Evolutionary conservation across 805 yeast species (phyloP), one percentile per base, ranked within the genome.

Genomic region (Metschnikowia drakensbergensis): DNA sequence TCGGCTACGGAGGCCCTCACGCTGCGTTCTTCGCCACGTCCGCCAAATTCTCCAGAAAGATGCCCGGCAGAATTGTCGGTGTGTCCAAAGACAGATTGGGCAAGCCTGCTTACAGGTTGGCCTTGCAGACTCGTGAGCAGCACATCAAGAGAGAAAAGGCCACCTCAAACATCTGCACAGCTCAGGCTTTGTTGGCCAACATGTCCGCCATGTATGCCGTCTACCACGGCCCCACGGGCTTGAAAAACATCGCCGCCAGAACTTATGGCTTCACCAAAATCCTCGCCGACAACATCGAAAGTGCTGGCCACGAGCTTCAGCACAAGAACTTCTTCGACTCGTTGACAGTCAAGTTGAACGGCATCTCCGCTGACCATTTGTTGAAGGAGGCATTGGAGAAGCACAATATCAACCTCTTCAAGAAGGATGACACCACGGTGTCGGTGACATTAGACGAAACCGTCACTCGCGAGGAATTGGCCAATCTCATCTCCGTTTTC

Each of bases 1-100:
- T 92, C 74, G 99, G 98, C 5, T 94, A 83, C 64, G 99, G 99
- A 62, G 99, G 99, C 22, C 99, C 99, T 3, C 99, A 94, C 67
- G 98, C 99, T 41, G 99, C 96, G 0, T 94, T 88, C 71, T 91
- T 94, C 59, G 88, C 98, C 6, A 96, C 92, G 36, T 77, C 81
- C n/a, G 81, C 83, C 51, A 77, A 82, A 48, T 76, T 86, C 58
- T 88, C 88, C 63, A 82, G 99, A 64, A 94, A 91, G 68, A 89
- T 94, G 66, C 99, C 99, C 2, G 99, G 99, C 38, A 81, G 99
- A 72, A 80, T 94, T 48, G 91, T 94, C 47, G 99, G 99, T 63
- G 82, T 88, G 36, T 83, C 96, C 35, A 88, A 88, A 65, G 99
- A 92, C 66, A 79, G 98, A 62, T 73, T 91, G 46, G 97, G 97